Evolutionary conservation across 495 filamentous ascomycete genomes (phyloP), one percentile per base, ranked within the genome.

Genomic region (Talaromyces thailandensis): DNA sequence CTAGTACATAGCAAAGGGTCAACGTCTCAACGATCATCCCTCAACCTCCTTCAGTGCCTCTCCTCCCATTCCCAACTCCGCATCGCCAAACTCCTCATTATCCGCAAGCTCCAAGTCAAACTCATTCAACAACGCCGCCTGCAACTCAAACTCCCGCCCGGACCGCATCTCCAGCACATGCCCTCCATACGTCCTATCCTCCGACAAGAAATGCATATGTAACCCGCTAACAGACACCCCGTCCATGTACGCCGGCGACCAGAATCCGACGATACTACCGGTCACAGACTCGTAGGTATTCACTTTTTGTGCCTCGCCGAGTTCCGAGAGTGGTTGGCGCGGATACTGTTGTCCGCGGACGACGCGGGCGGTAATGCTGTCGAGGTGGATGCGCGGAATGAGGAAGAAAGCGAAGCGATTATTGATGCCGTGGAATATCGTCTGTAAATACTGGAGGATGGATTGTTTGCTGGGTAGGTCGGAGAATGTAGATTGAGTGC

Each of bases 161-260:
- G 59, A 61, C 65, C 75, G 71, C 60, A 82, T 71, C 25, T 68
- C 77, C 56, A 82, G 60, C 21, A 84, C 72, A 69, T 83, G 81
- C 0, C 81, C 80, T 0, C 81, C 81, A 4, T 63, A 63, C 31
- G 65, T 60, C 56, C 75, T 63, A 32, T 79, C 78, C 23, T 75
- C 74, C 0, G 65, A 69, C 64, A 84, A 72, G 62, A 83, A 83
- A 63, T 84, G 81, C 52, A 82, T 50, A 66, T 84, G 81, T 50
- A 79, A 73, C 2, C 81, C 80, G 11, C 73, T 75, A 0, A 84
- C 78, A 35, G 76, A 76, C 52, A 84, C 70, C 11, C 80, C 80
- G 63, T 75, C 74, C 56, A 73, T 70, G 57, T 75, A 83, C 31
- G 62, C 66, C 11, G 81, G 81, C 37, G 73, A 76, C 56, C 76